Evolutionary conservation across 2,329 filamentous ascomycete species (phyloP).

Genomic region (Elsinoe batatas): DNA sequence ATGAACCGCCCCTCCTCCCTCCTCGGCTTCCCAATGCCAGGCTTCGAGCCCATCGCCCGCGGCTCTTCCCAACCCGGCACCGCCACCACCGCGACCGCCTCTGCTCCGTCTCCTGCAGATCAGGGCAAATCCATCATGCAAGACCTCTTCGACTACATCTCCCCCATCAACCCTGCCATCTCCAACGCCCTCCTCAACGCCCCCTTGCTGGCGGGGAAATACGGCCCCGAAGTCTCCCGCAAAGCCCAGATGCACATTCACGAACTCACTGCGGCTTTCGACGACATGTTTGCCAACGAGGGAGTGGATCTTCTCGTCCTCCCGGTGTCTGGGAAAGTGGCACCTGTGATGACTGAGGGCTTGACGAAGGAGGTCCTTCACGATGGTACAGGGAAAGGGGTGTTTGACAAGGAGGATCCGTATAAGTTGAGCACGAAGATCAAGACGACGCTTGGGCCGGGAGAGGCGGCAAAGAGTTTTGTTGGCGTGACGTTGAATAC

Average conservation of each 20-base stretch:
- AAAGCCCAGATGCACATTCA: conserved; percentile 40
- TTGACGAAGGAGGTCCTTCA: conserved; percentile 15
- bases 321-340: conserved; percentile 39
- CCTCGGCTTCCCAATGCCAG: conserved; percentile 24
- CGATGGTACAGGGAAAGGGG: not conserved
- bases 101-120: not conserved
- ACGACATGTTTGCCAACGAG: conserved; percentile 29
- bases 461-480: conserved; percentile 28
- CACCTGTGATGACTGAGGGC: conserved; percentile 31
- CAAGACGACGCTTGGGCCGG: conserved; percentile 29
- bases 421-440: conserved; percentile 24
- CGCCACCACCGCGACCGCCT: not conserved
- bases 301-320: conserved; percentile 41
- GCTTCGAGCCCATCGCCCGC: conserved; percentile 21
- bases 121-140: conserved; percentile 24
- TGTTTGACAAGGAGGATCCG: not conserved
- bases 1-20: conserved; percentile 24
- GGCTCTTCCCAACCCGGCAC: not conserved
- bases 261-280: conserved; percentile 40
- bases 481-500: conserved; percentile 38
- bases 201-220: conserved; percentile 24
- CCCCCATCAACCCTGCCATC: conserved; percentile 36
- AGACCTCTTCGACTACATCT: conserved; percentile 36
- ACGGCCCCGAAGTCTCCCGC: conserved; percentile 27
- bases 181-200: conserved; percentile 36